Evolutionary conservation across 352 stramenopile species (phyloP), one percentile per base, ranked within the genome.

Genomic region (Pythium monospermum): DNA sequence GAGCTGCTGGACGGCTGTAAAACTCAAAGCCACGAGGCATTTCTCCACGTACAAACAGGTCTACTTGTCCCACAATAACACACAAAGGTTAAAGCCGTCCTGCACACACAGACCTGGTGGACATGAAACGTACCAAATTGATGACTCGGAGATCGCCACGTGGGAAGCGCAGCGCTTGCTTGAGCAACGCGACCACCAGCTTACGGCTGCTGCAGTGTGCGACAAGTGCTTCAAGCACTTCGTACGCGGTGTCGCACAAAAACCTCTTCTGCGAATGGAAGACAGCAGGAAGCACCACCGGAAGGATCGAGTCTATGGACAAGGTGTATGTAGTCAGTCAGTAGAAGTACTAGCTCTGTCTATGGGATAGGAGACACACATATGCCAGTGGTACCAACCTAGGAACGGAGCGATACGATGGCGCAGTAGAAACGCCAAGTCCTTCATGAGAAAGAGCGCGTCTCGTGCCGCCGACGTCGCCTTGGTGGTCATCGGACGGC

Each of bases 21-120:
- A 58, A 30, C 60, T 69, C 53, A 78, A 61, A n/a, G 61, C 70
- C 8, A n/a, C 21, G 33, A 83, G 50, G n/a, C 71, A 80, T 45
- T 83, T 85, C 31, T 83, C 74, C 1, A 82, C 64, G 38, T 85
- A 85, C 39, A 83, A 46, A 18, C 64, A 76, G 0, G 71, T 71
- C 74, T 85, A 32, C 21, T n/a, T n/a, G n/a, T n/a, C n/a, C 12
- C 6, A 7, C 12, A 31, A 18, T 32, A 10, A 53, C 25, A 27
- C 21, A 40, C n/a, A 3, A 7, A 23, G 23, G 19, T 28, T 21
- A 32, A 7, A 49, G 26, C 22, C 11, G 16, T 18, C 21, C 39
- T 18, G 22, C 8, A 8, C 13, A 8, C 7, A 13, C 30, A 35
- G 30, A 13, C 30, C 30, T 13, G 13, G 30, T 35, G 30, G 7